These are phyloP conservation scores for Hydrangea macrophylla DNA, from an alignment of 148 eudicot genomes.

Conservation along the genomic window DNA sequence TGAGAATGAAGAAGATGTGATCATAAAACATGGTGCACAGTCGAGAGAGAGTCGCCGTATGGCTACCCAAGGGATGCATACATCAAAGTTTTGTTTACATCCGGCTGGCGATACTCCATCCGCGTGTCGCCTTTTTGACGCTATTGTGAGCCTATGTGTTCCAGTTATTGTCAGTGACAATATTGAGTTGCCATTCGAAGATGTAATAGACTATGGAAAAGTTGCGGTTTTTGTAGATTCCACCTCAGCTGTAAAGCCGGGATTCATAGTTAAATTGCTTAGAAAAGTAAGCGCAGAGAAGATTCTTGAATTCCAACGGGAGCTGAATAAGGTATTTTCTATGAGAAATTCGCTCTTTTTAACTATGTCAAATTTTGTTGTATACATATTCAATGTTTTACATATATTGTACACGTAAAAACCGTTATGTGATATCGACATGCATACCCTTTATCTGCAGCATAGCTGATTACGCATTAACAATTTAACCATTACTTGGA, in stretches of 20 bases:
- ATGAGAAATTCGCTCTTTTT: neutral
- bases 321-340: constrained; percentile 65
- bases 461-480: no score
- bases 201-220: constrained; percentile 84
- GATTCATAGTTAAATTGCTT: constrained; percentile 60
- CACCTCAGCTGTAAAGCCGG: constrained; percentile 61
- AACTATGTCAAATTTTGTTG: neutral
- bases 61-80: constrained; percentile 96
- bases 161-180: constrained; percentile 89
- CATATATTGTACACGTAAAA: neutral
- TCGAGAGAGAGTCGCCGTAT: constrained; percentile 93
- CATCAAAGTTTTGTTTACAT: constrained; percentile 94
- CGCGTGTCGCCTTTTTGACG: constrained; percentile 98
- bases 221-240: constrained; percentile 87
- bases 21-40: constrained; percentile 91
- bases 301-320: constrained; percentile 75
- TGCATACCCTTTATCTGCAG: no score
- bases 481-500: no score
- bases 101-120: constrained; percentile 99
- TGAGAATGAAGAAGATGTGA: constrained; percentile 74
- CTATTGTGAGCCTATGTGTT: constrained; percentile 91
- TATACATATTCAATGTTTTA: constrained; percentile 3
- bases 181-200: constrained; percentile 96
- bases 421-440: neutral
- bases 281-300: constrained; percentile 43